Conservation (phyloP, 768 basidiomycete genomes). For the Coprinopsis sp. region DNA sequence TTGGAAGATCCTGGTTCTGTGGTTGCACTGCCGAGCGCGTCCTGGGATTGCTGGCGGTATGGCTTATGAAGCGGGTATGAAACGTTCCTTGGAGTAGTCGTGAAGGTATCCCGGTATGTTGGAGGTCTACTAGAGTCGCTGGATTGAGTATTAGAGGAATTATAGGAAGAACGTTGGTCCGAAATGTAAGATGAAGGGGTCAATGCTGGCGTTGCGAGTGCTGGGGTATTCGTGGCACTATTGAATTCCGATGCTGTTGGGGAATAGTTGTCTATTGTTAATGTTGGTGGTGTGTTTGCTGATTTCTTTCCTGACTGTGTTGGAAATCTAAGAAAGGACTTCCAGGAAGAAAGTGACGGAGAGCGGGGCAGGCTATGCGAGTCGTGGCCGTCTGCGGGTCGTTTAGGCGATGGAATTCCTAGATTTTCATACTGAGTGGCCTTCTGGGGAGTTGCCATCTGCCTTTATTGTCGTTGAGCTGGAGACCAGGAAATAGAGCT, state of each 20-base stretch:
- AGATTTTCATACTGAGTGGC: constrained; percentile 19
- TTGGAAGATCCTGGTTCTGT: constrained; percentile 24
- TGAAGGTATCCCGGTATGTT: constrained; percentile 23
- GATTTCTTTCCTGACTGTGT: constrained; percentile 62
- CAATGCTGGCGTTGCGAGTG: constrained; percentile 44
- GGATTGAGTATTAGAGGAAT: constrained; percentile 73
- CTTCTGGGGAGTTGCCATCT: constrained; percentile 24
- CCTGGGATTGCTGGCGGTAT: constrained; percentile 32
- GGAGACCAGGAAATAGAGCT: background rate
- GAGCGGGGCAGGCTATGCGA: constrained; percentile 26
- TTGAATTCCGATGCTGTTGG: constrained; percentile 29
- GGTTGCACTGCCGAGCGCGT: constrained; percentile 33
- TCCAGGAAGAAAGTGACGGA: constrained; percentile 47
- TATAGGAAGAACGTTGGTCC: constrained; percentile 70
- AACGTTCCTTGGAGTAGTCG: constrained; percentile 20
- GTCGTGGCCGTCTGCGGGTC: constrained; percentile 15
- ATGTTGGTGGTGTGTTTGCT: constrained; percentile 33
- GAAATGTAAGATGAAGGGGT: constrained; percentile 53
- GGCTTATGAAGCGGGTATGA: constrained; percentile 29
- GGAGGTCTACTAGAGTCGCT: constrained; percentile 56
- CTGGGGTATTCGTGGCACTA: constrained; percentile 32
- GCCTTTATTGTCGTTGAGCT: background rate
- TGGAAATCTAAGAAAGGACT: constrained; percentile 68
- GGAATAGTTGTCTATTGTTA: constrained; percentile 48
- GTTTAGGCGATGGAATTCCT: constrained; percentile 15